A percentile compares a stretch with the other conserved stretches of the same genome.
These are phyloP conservation scores for Zygosaccharomyces pseudobailii DNA, from an alignment of 1,139 yeast species.

Conservation along the genomic window DNA sequence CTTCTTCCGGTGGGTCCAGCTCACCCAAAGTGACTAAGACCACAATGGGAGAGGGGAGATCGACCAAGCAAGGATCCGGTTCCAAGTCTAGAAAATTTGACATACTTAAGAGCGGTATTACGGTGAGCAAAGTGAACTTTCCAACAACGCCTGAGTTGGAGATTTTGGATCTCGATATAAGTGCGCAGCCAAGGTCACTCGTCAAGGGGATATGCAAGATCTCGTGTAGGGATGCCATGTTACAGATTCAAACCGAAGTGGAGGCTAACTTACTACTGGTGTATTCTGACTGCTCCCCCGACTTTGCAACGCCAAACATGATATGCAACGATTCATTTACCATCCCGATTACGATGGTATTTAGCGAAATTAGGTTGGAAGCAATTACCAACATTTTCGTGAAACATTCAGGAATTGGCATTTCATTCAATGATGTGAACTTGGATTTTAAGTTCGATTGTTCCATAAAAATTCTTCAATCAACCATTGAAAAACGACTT, in stretches of 20 bases:
- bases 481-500: constrained; percentile 33
- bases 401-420: constrained; percentile 32
- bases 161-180: constrained; percentile 32
- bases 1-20: constrained; percentile 10
- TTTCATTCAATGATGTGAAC: constrained; percentile 35
- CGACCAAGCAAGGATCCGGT: constrained; percentile 4
- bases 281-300: constrained; percentile 27
- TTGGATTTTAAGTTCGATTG: constrained; percentile 35
- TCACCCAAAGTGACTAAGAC: constrained; percentile 3
- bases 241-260: constrained; percentile 32
- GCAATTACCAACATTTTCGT: constrained; percentile 34
- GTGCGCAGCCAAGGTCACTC: constrained; percentile 28
- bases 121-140: constrained; percentile 30
- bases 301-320: constrained; percentile 31
- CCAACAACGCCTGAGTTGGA: constrained; percentile 32
- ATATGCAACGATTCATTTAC: constrained; percentile 33
- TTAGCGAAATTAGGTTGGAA: constrained; percentile 31
- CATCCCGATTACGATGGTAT: constrained; percentile 35
- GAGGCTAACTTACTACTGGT: constrained; percentile 33
- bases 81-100: constrained; percentile 22
- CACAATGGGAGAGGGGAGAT: constrained; percentile 7
- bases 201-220: constrained; percentile 33
- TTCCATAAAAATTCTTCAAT: constrained; percentile 32
- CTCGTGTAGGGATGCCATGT: constrained; percentile 29
- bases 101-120: constrained; percentile 30